Base-by-base conservation (phyloP, 306 rosid species). In the Alnus rubra region DNA sequence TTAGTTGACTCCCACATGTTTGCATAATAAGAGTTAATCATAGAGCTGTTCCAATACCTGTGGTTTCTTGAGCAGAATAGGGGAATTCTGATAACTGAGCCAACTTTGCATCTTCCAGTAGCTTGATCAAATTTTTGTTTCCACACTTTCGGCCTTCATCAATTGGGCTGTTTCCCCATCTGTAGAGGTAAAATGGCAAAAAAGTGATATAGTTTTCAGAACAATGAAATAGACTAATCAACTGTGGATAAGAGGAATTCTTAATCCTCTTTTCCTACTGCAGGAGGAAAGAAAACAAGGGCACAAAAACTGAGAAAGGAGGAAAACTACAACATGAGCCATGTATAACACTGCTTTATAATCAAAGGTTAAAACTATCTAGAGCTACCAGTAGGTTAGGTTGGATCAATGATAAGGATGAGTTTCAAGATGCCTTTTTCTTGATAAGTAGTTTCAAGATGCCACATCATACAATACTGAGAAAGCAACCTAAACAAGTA, bases 141-240 rank as follows among this genome's bases (percentile, higher is more conserved):
- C 97, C 99, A 77, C 92, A 86, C 86, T 79, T 90, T 45, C 89
- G 90, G 64, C 88, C 94, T 82, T 91, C 99, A 86, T 90, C 94
- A 51, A 95, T 78, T 4, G 99, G 98, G 71, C 98, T 93, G 78
- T 91, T 91, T 84, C 99, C 98, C 98, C 99, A 91, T 87, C 99
- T 95, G 86, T 68, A 75, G 70, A 11, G 62, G 44, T 49, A 23
- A 71, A 47, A 71, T 50, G 45, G 44, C 16, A n/a, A 16, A 9
- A 33, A 69, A 5, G 10, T 47, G 55, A 65, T 4, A 69, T 10
- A 69, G 15, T 5, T 9, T 19, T 44, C 4, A 12, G 58, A 74
- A 33, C 10, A 65, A 73, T 77, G 56, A 69, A 47, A 62, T 71
- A 45, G 42, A 35, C 23, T 33, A 15, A 64, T 14, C 44, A 23